Evolutionary conservation across 345 rosid genomes (phyloP).

Genomic region (Raphanus sativus): DNA sequence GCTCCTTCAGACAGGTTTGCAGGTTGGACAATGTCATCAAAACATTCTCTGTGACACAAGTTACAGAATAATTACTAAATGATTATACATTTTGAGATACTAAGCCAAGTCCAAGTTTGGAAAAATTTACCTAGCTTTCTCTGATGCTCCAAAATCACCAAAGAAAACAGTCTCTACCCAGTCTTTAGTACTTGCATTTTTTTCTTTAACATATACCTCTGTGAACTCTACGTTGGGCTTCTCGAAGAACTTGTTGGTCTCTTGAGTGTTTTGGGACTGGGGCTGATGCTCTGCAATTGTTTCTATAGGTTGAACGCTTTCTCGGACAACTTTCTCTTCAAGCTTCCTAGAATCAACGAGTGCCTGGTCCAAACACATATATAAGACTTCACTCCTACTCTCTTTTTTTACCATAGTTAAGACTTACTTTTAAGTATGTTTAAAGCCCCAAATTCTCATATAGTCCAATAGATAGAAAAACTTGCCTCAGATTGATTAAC

Average conservation of each 20-base stretch:
- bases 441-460: background rate
- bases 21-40: slow-evolving; percentile 40
- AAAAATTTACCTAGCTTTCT: slow-evolving; percentile 47
- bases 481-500: slow-evolving; percentile 7
- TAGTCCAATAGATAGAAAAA: background rate
- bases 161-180: slow-evolving; percentile 38
- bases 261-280: slow-evolving; percentile 27
- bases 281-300: slow-evolving; percentile 42
- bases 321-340: slow-evolving; percentile 49
- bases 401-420: background rate
- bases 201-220: slow-evolving; percentile 36
- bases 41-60: slow-evolving; percentile 32
- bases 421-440: background rate
- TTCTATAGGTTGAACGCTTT: slow-evolving; percentile 43
- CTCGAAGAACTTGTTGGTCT: slow-evolving; percentile 34
- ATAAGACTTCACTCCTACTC: background rate
- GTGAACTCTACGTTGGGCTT: slow-evolving; percentile 50
- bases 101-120: background rate
- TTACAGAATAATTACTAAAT: background rate
- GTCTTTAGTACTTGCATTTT: slow-evolving; percentile 42
- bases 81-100: background rate
- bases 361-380: slow-evolving; percentile 44
- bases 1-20: background rate
- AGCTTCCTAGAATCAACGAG: slow-evolving; percentile 51
- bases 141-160: slow-evolving; percentile 28